Evolutionary conservation across 169 alveolate genomes (phyloP), one percentile per base, ranked within the genome.

Genomic region (Plasmodium chabaudi): DNA sequence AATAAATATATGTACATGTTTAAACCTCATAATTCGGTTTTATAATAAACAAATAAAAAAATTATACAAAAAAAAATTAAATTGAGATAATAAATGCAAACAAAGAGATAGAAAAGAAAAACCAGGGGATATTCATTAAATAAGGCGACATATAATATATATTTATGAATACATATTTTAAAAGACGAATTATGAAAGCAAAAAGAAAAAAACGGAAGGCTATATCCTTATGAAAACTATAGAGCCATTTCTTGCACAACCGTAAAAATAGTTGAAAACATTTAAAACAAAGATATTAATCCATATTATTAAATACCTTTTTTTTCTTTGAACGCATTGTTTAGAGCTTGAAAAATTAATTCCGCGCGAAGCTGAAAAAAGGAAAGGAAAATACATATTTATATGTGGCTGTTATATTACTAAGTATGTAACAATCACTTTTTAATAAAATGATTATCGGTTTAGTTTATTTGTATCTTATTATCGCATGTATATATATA

Each of bases 301-400:
- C 42, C 69, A 55, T 27, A 72, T n/a, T 34, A 47, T 67, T 46
- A 79, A 15, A 84, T 55, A 9, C 19, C 19, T 46, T 60, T 84
- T 67, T 65, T 84, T 17, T 68, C 87, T 57, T 84, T 84, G 73
- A 57, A 84, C 44, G 91, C 71, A 60, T 84, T 84, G 77, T 84
- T 84, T 57, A 84, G 57, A 49, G 91, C 91, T 56, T 69, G 87
- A 65, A 84, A 84, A 72, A 84, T 84, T 68, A 84, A 46, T 72
- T 84, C 91, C 60, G 91, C 91, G 69, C 91, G 69, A 23, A 84
- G 42, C 91, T 84, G 61, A 59, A 84, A 70, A 61, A 21, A 44
- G 61, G 53, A 55, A 51, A 34, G 10, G 13, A 21, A 39, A 34
- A 39, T 61, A 53, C 17, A 39, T 63, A 42, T 9, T 17, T 51